Evolutionary conservation across 2,329 filamentous ascomycete genomes (phyloP).

Genomic region (Acephala macrosclerotiorum): DNA sequence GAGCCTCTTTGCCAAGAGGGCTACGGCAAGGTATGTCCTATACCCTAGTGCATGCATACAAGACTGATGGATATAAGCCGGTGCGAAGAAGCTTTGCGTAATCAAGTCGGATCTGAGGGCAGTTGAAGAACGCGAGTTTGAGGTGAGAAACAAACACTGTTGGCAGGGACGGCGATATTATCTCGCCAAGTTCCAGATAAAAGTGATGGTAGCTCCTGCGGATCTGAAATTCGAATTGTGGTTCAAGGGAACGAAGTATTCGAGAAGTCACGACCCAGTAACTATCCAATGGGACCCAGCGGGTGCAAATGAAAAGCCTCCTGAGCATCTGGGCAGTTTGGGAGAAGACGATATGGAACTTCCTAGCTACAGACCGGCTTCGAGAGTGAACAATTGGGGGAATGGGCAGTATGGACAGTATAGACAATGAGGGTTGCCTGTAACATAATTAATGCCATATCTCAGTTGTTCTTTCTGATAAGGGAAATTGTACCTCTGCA

Average conservation of each 20-base stretch:
- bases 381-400: background rate
- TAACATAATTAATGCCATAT: background rate
- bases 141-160: conserved; percentile 48
- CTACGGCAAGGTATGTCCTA: conserved; percentile 47
- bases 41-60: background rate
- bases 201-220: conserved; percentile 61
- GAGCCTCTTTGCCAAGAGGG: conserved; percentile 41
- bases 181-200: conserved; percentile 55
- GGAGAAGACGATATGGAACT: background rate
- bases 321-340: background rate
- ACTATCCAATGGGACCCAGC: conserved; percentile 7
- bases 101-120: conserved; percentile 52
- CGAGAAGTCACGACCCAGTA: conserved; percentile 13
- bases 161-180: conserved; percentile 49
- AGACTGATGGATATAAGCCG: conserved; percentile 35
- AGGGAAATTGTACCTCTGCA: background rate
- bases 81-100: conserved; percentile 49
- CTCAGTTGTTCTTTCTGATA: background rate
- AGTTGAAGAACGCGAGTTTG: conserved; percentile 48
- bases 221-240: conserved; percentile 58
- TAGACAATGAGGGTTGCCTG: background rate
- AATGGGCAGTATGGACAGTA: background rate
- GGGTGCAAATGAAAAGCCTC: conserved; percentile 1
- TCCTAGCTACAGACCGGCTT: background rate
- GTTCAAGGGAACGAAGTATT: conserved; percentile 49